Conservation (phyloP, 192 early-diverging fungal species). For the Coemansia pectinata region DNA sequence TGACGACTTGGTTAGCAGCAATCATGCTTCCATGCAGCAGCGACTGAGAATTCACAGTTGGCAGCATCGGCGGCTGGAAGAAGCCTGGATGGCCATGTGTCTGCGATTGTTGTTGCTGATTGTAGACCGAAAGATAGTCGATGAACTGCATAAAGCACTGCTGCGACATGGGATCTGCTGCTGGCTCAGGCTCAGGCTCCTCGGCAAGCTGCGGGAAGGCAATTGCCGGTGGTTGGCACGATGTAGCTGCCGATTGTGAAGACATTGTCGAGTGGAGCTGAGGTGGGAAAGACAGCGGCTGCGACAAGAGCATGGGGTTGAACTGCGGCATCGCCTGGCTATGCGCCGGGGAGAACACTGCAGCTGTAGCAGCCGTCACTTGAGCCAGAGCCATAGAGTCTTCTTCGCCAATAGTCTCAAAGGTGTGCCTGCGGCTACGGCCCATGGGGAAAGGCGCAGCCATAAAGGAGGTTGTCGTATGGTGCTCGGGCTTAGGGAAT, state of each 20-base stretch:
- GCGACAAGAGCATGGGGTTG: conserved; percentile 49
- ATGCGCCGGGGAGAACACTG: conserved; percentile 8
- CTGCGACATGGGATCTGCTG: conserved; percentile 26
- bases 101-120: conserved; percentile 18
- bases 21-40: conserved; percentile 9
- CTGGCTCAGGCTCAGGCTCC: conserved; percentile 14
- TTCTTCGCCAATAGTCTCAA: conserved; percentile 53
- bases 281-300: conserved; percentile 44
- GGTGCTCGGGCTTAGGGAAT: conserved; percentile 9
- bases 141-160: conserved; percentile 55
- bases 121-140: conserved; percentile 47
- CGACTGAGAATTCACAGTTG: conserved; percentile 1
- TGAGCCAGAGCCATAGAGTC: conserved; percentile 29
- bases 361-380: neutral
- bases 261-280: conserved; percentile 13
- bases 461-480: neutral
- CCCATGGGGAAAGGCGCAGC: conserved; percentile 11
- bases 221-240: conserved; percentile 7
- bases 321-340: conserved; percentile 15
- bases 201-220: conserved; percentile 50
- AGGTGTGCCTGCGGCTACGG: conserved; percentile 36
- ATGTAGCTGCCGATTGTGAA: neutral
- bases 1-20: conserved; percentile 11
- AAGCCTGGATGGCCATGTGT: neutral
- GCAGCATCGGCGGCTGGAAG: conserved; percentile 13